Base-by-base conservation (phyloP, 2,329 filamentous ascomycete species). In the Westerdykella aurantiaca region DNA sequence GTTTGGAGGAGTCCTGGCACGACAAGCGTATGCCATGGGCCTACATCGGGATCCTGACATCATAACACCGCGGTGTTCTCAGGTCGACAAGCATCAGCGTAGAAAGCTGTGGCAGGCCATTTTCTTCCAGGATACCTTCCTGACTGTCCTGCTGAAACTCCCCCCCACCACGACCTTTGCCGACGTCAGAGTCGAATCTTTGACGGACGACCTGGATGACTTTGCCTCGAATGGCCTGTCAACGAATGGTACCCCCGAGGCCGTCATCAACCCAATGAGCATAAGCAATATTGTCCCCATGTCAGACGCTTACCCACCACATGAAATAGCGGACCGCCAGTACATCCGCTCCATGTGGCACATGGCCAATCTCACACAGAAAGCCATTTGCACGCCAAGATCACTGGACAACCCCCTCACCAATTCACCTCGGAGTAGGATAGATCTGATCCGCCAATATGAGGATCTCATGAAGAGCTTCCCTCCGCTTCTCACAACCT, bases 51-150 rank as follows among this genome's bases (percentile, higher is more conserved):
- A 90, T 57, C 86, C 86, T 0, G 86, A 88, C 46, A 81, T 87
- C 46, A 82, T 72, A 17, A 78, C 78, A 0, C 85, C 85, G 0
- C 73, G 81, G 31, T 83, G 83, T 1, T 80, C 74, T 3, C 70
- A 75, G 1, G 83, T 85, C 45, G 85, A 90, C 51, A 90, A 89
- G 61, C 85, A 90, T 59, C 81, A 87, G 57, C 77, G 86, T 18
- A 77, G 85, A 39, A 90, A 89, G 60, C 74, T 90, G 2, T 91
- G 86, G 86, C 86, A 90, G 64, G 86, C 86, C 2, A 84, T 90
- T 1, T 72, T 88, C 21, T 77, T 88, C 12, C 86, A 91, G 65
- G 86, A 91, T 63, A 90, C 86, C 0, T 90, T 90, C 60, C 70
- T 90, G 3, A 89, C 85, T 0, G 84, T 90, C 0, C 76, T 90